phyloP scores from a whole-genome alignment of 1,284 basidiomycete species.

The Ceratobasidium sp. region DNA sequence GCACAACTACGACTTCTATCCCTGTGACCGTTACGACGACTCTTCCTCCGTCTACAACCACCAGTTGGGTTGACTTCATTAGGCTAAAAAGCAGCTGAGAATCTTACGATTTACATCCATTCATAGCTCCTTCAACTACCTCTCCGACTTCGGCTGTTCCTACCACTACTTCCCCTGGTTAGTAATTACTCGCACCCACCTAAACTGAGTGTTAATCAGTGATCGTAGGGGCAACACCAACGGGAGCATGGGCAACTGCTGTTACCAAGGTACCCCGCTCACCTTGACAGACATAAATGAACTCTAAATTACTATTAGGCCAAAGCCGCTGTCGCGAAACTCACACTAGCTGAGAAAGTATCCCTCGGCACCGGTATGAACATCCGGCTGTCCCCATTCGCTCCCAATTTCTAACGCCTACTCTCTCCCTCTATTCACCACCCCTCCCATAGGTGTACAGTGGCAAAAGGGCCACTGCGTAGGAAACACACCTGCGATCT shows the following conservation, averaged over 20 bases:
- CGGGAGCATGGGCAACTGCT: slow-evolving; percentile 39
- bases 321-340: slow-evolving; percentile 56
- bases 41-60: slow-evolving; percentile 4
- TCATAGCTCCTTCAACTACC: neutral
- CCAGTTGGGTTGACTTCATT: neutral
- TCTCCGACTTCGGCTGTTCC: slow-evolving; percentile 5
- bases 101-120: too few species aligned
- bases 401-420: neutral
- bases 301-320: slow-evolving; percentile 50
- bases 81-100: neutral
- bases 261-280: slow-evolving; percentile 31
- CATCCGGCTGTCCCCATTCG: neutral
- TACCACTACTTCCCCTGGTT: slow-evolving; percentile 15
- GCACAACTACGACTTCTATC: slow-evolving; percentile 30
- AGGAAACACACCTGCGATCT: slow-evolving; percentile 69
- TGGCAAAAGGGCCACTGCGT: slow-evolving; percentile 64
- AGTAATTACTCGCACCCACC: neutral
- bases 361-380: slow-evolving; percentile 60
- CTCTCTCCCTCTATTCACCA: too few species aligned
- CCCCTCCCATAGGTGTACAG: slow-evolving; percentile 50
- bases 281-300: neutral
- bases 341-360: slow-evolving; percentile 62
- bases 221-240: slow-evolving; percentile 14
- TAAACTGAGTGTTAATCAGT: neutral
- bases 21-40: slow-evolving; percentile 38